phyloP scores from a whole-genome alignment of 805 yeast genomes.

The Saturnispora bothae region DNA sequence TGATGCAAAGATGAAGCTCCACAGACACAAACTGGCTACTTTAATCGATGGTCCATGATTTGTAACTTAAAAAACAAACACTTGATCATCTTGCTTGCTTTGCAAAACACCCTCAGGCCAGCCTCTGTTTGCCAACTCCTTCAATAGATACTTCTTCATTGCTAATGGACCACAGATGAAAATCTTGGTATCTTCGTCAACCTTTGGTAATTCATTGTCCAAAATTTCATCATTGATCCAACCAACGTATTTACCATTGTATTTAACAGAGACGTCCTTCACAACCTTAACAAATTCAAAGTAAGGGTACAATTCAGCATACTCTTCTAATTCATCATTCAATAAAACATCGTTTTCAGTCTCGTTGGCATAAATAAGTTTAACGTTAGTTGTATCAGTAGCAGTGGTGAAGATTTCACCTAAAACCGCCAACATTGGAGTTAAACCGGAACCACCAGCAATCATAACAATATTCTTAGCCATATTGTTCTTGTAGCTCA shows the following conservation, averaged over 20 bases:
- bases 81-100: slow-evolving; percentile 28
- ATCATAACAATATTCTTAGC: slow-evolving; percentile 55
- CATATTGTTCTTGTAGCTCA: slow-evolving; percentile 47
- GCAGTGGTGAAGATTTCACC: slow-evolving; percentile 61
- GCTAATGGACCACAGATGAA: slow-evolving; percentile 69
- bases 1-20: too few relatives aligned
- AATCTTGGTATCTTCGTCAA: slow-evolving; percentile 41
- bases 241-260: slow-evolving; percentile 53
- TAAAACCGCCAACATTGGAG: slow-evolving; percentile 78
- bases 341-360: slow-evolving; percentile 68
- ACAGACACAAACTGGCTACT: too few relatives aligned
- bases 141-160: slow-evolving; percentile 46
- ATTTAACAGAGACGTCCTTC: slow-evolving; percentile 36
- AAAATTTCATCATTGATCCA: slow-evolving; percentile 50
- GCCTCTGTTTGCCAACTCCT: slow-evolving; percentile 47
- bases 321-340: slow-evolving; percentile 62
- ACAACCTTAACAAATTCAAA: slow-evolving; percentile 52
- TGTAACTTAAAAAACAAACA: slow-evolving; percentile 28
- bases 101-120: slow-evolving; percentile 34
- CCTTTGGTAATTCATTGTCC: slow-evolving; percentile 40
- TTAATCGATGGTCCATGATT: too few relatives aligned
- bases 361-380: slow-evolving; percentile 62
- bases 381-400: slow-evolving; percentile 50
- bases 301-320: slow-evolving; percentile 50
- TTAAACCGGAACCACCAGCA: slow-evolving; percentile 85